phyloP scores from a whole-genome alignment of 176 grass and related monocot genomes.

The Secale cereale region DNA sequence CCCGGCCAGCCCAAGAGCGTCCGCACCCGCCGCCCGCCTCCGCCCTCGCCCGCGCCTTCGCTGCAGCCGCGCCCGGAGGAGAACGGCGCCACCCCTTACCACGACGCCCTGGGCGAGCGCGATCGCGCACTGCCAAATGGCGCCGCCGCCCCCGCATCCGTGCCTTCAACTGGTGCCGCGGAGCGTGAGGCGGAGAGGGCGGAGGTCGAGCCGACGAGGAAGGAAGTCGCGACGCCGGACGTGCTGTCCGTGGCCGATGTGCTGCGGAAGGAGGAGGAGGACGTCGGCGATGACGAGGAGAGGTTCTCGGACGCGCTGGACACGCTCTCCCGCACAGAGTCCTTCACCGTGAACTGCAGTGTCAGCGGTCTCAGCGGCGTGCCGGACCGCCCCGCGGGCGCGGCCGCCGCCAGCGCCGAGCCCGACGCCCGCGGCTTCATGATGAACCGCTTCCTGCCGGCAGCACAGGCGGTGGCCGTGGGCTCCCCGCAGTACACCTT shows the following conservation, averaged over 20 bases:
- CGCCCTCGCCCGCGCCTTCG: not conserved
- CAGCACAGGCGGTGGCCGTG: constrained; percentile 73
- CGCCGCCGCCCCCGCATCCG: not conserved
- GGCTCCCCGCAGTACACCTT: constrained; percentile 86
- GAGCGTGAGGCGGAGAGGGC: not conserved
- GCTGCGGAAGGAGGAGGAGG: not conserved
- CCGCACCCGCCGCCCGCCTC: constrained; percentile 21
- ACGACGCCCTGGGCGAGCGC: constrained; percentile 20
- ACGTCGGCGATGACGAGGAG: constrained; percentile 63
- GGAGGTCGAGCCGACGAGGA: not conserved
- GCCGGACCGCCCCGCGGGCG: not conserved
- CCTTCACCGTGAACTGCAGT: constrained; percentile 92
- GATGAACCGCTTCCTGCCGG: constrained; percentile 86
- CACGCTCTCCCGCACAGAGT: constrained; percentile 71
- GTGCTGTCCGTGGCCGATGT: not conserved
- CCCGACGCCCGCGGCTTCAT: constrained; percentile 57
- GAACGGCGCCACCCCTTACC: constrained; percentile 17
- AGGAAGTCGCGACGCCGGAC: constrained; percentile 6
- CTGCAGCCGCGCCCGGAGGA: constrained; percentile 21
- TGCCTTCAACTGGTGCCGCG: not conserved
- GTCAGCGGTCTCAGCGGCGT: constrained; percentile 83
- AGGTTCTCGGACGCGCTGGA: constrained; percentile 91
- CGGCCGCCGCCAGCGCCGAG: constrained; percentile 3
- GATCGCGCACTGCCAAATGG: not conserved
- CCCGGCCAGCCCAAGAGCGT: constrained; percentile 83